These are phyloP conservation scores for Paramecium pentaurelia DNA, from an alignment of 73 alveolate genomes.

Conservation along the genomic window DNA sequence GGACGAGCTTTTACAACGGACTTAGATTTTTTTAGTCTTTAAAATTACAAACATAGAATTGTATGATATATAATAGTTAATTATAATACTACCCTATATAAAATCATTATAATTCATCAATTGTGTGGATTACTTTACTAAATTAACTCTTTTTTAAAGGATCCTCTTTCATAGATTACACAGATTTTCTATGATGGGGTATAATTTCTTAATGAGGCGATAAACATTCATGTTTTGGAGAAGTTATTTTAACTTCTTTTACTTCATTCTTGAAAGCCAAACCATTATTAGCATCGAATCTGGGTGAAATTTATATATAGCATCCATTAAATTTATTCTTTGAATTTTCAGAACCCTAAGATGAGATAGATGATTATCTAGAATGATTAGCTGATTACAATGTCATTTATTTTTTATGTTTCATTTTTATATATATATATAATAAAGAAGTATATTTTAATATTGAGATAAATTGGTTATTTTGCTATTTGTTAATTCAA, in stretches of 20 bases:
- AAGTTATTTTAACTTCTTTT: neutral
- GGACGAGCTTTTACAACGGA: neutral
- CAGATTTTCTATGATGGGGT: neutral
- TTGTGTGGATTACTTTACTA: neutral
- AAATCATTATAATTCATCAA: neutral
- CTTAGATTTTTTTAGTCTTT: neutral
- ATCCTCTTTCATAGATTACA: neutral
- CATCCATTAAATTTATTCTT: neutral
- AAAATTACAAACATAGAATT: neutral
- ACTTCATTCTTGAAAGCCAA: neutral
- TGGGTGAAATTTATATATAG: neutral
- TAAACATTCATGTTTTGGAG: neutral
- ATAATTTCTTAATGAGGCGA: neutral
- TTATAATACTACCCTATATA: neutral
- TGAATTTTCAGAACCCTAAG: neutral
- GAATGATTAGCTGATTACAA: neutral
- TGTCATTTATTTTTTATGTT: neutral
- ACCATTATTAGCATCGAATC: neutral
- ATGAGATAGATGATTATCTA: neutral
- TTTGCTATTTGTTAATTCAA: neutral
- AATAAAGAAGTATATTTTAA: neutral
- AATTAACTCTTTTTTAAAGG: neutral
- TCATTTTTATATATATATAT: neutral
- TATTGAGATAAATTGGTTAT: neutral
- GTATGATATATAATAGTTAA: neutral